Conservation (phyloP, 805 yeast genomes). For the Yarrowia sp. region DNA sequence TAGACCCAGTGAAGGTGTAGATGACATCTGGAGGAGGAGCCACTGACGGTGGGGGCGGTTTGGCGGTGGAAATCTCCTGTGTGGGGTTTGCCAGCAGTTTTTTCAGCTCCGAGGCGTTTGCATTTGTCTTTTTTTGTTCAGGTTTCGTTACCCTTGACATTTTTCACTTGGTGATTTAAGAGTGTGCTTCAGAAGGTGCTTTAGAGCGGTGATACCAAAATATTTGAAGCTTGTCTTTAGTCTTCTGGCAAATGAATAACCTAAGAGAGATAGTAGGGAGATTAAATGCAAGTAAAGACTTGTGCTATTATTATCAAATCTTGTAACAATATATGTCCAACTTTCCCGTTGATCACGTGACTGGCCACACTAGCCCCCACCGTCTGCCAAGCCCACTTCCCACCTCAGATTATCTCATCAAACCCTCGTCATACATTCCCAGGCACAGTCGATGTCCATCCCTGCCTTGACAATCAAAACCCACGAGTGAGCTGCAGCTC, state of each 20-base stretch:
- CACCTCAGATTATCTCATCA: no score
- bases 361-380: not conserved
- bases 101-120: conserved; percentile 29
- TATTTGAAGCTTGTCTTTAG: not conserved
- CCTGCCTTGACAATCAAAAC: conserved; percentile 7
- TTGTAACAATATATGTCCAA: no score
- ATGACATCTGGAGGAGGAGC: conserved; percentile 47
- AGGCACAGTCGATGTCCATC: not conserved
- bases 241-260: no score
- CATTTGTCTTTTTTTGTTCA: conserved; percentile 15
- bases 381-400: no score
- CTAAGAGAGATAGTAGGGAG: no score
- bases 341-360: not conserved
- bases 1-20: conserved; percentile 48
- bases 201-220: not conserved
- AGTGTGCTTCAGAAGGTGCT: not conserved
- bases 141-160: conserved; percentile 32
- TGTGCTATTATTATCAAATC: no score
- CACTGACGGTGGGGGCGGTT: conserved; percentile 39
- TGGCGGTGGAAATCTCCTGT: conserved; percentile 37
- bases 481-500: not conserved
- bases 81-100: conserved; percentile 36
- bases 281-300: no score
- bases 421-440: not conserved
- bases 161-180: not conserved